Percentiles rank a stretch among this genome's conserved stretches.
These are phyloP conservation scores for Penicillium coprophilum DNA, from an alignment of 495 filamentous ascomycete genomes.

Conservation along the genomic window DNA sequence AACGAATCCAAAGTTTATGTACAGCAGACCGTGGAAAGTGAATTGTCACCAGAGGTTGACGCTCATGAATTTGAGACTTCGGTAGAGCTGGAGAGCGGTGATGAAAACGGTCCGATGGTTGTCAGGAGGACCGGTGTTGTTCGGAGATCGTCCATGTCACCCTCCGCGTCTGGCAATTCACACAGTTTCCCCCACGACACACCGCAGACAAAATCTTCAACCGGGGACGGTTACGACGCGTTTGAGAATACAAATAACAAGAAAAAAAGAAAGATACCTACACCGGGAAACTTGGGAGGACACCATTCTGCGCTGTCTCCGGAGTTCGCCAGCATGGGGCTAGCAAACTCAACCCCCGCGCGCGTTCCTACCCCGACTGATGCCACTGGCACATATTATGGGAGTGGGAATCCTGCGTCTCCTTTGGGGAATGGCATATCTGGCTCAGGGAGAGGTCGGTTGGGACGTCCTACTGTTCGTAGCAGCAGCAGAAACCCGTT, in stretches of 20 bases:
- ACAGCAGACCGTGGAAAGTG: slow-evolving; percentile 41
- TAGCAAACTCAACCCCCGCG: slow-evolving; percentile 48
- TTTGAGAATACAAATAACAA: slow-evolving; percentile 99
- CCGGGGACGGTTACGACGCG: slow-evolving; percentile 85
- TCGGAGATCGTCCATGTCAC: slow-evolving; percentile 40
- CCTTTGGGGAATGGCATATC: slow-evolving; percentile 63
- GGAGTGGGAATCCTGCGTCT: slow-evolving; percentile 51
- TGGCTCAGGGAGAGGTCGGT: slow-evolving; percentile 76
- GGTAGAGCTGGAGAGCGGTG: slow-evolving; percentile 46
- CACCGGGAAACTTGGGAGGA: slow-evolving; percentile 65
- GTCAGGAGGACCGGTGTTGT: slow-evolving; percentile 48
- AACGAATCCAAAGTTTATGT: slow-evolving; percentile 49
- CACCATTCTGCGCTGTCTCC: slow-evolving; percentile 63
- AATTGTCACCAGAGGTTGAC: slow-evolving; percentile 52
- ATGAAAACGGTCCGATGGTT: slow-evolving; percentile 47
- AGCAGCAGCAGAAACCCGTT: slow-evolving; percentile 66
- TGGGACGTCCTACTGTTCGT: slow-evolving; percentile 56
- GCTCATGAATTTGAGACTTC: slow-evolving; percentile 40
- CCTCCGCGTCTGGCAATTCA: slow-evolving; percentile 20
- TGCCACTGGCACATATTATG: slow-evolving; percentile 57
- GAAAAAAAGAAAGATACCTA: slow-evolving; percentile 97
- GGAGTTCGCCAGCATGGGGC: slow-evolving; percentile 62
- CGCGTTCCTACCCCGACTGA: slow-evolving; percentile 45
- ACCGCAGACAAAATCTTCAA: slow-evolving; percentile 37
- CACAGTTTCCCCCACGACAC: slow-evolving; percentile 11